phyloP scores from a whole-genome alignment of 2,329 filamentous ascomycete species.

The Claviceps paspali region DNA sequence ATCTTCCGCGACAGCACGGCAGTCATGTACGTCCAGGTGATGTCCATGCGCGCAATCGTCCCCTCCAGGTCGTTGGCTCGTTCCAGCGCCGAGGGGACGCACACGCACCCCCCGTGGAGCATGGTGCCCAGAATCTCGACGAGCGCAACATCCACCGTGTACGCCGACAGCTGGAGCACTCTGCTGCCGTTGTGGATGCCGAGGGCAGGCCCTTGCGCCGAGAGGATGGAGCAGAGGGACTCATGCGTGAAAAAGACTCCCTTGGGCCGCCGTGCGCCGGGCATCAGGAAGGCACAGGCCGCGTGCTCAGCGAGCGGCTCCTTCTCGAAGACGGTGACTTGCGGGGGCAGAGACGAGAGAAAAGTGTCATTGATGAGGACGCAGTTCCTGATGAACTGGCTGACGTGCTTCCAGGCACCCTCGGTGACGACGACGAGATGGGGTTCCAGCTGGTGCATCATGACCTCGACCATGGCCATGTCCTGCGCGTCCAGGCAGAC shows the following conservation, averaged over 20 bases:
- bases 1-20: slow-evolving; percentile 38
- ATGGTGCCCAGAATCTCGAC: slow-evolving; percentile 37
- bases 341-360: slow-evolving; percentile 20
- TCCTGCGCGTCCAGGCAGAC: slow-evolving; percentile 33
- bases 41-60: slow-evolving; percentile 33
- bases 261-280: slow-evolving; percentile 33
- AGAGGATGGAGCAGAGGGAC: slow-evolving; percentile 38
- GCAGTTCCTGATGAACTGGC: slow-evolving; percentile 23
- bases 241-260: slow-evolving; percentile 48
- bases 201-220: slow-evolving; percentile 34
- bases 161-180: slow-evolving; percentile 39
- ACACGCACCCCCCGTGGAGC: slow-evolving; percentile 42
- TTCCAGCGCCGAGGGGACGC: slow-evolving; percentile 36
- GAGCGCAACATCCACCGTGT: slow-evolving; percentile 37
- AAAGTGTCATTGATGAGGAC: slow-evolving; percentile 27
- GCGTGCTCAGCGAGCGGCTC: slow-evolving; percentile 27
- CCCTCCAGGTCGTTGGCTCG: slow-evolving; percentile 33
- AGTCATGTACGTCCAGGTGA: slow-evolving; percentile 40
- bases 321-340: slow-evolving; percentile 14
- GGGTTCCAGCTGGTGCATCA: slow-evolving; percentile 28
- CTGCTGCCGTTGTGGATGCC: slow-evolving; percentile 35
- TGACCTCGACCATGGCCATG: slow-evolving; percentile 23
- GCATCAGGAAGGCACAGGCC: slow-evolving; percentile 48
- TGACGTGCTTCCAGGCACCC: slow-evolving; percentile 22
- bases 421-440: slow-evolving; percentile 30